Conservation (phyloP, 2,329 filamentous ascomycete genomes). For the Esteya vermicola region DNA sequence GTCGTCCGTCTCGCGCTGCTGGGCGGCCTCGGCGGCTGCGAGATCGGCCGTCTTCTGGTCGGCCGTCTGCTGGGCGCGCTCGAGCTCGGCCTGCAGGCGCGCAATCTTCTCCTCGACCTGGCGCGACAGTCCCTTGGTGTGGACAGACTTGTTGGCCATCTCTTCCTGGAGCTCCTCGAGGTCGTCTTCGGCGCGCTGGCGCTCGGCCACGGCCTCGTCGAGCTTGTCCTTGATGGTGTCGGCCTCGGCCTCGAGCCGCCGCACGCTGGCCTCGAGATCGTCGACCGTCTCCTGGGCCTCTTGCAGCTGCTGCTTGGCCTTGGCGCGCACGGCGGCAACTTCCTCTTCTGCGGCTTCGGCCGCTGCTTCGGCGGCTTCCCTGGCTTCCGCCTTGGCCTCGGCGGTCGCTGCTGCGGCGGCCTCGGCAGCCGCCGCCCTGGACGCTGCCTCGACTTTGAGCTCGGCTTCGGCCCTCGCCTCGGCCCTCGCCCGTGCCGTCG, state of each 20-base stretch:
- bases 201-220: conserved; percentile 37
- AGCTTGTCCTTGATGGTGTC: conserved; percentile 40
- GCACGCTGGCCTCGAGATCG: conserved; percentile 40
- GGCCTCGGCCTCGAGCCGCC: conserved; percentile 37
- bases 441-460: too few species aligned
- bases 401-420: too few species aligned
- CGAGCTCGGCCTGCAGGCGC: conserved; percentile 53
- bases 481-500: too few species aligned
- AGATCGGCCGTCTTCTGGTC: conserved; percentile 38
- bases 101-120: conserved; percentile 60
- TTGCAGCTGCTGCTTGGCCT: conserved; percentile 34
- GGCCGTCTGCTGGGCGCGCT: conserved; percentile 33
- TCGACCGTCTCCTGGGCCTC: conserved; percentile 44
- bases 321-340: conserved; percentile 43
- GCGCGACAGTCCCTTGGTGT: conserved; percentile 58
- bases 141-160: conserved; percentile 65
- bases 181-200: conserved; percentile 42
- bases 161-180: conserved; percentile 59
- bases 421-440: too few species aligned
- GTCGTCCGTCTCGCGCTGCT: conserved; percentile 29
- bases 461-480: too few species aligned
- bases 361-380: too few species aligned
- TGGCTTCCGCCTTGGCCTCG: conserved; percentile 39
- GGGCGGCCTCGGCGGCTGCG: conserved; percentile 26
- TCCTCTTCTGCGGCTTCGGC: too few species aligned